Evolutionary conservation across 257 asterid genomes (phyloP), one percentile per base, ranked within the genome.

Genomic region (Nicotiana otophora): DNA sequence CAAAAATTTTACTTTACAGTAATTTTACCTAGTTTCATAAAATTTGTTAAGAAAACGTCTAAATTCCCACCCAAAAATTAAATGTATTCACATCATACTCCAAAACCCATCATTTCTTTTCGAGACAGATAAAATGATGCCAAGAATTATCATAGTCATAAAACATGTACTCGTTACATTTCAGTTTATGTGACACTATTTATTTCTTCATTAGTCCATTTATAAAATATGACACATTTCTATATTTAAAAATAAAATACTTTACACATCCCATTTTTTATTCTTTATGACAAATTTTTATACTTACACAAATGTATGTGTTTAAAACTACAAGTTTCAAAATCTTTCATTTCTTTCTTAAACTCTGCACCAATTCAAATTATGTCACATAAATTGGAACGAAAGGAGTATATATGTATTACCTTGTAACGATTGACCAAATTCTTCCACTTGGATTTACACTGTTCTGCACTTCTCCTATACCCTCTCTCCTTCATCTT

Each of bases 391-490:
- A 42, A 42, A 42, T 9, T 42, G 1, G 51, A 42, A 2, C 12
- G 12, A 2, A 2, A 42, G 51, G 12, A 42, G 0, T 9, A 67
- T 4, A 20, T 19, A 64, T 20, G 1, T 30, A 3, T 30, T 83
- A 92, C 97, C 98, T 91, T 88, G 81, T 87, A 94, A 46, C 90
- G 82, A 68, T 33, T 72, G 23, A 92, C 89, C 62, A 94, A 95
- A 84, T 85, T 88, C 31, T 90, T 87, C 97, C 97, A 94, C 89
- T 93, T 94, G 89, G 86, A 81, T 82, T 88, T 91, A 87, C 97
- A 94, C 86, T 91, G 98, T 74, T 92, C 92, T 78, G 86, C 64
- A 68, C 89, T 93, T 81, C 98, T 75, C 80, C 80, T 75, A 75
- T 91, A 90, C 0, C 97, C 98, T 83, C 85, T 90, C 10, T 89